Conservation (phyloP, 352 stramenopile species). For the Peronospora belbahrii region DNA sequence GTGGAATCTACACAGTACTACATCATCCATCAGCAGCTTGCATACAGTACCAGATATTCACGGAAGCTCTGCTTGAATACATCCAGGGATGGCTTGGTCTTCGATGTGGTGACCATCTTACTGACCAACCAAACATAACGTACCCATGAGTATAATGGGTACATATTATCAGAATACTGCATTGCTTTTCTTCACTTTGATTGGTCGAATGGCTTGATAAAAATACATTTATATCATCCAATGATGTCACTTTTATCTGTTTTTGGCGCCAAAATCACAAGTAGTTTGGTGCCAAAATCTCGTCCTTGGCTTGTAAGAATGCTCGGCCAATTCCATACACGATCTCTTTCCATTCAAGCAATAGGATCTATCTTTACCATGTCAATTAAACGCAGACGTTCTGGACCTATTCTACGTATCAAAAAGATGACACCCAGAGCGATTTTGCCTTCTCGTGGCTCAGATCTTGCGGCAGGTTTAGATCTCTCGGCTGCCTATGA, state of each 20-base stretch:
- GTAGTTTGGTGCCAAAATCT: conserved; percentile 5
- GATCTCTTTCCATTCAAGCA: neutral
- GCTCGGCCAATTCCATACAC: conserved; percentile 1
- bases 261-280: neutral
- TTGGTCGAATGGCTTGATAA: no score
- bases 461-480: conserved; percentile 66
- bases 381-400: conserved; percentile 25
- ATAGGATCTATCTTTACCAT: conserved; percentile 1
- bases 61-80: conserved; percentile 82
- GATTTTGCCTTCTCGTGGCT: conserved; percentile 75
- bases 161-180: neutral
- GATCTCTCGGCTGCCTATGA: conserved; percentile 84
- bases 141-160: conserved; percentile 6
- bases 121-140: conserved; percentile 16
- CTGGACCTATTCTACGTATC: conserved; percentile 48
- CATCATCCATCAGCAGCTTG: neutral
- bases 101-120: conserved; percentile 9
- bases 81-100: conserved; percentile 49
- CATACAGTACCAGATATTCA: conserved; percentile 43
- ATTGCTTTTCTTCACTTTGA: no score
- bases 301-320: no score
- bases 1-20: neutral
- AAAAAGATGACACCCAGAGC: conserved; percentile 81
- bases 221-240: conserved; percentile 16
- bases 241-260: conserved; percentile 11